Conservation (phyloP, 169 alveolate genomes). For the Cryptosporidium sp. region DNA sequence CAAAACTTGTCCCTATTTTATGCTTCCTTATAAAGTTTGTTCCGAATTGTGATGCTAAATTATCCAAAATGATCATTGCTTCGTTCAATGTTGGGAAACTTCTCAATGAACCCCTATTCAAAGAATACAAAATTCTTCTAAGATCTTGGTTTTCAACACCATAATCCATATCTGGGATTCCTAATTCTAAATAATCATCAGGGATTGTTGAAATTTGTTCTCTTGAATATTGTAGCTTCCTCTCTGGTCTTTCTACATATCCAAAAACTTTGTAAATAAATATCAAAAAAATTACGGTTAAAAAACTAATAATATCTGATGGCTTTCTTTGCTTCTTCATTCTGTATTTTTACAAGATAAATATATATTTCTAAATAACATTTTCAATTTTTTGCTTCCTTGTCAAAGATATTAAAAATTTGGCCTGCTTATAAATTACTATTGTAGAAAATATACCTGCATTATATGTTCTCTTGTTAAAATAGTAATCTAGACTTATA, state of each 20-base stretch:
- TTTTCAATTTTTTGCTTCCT: not conserved
- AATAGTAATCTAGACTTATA: not conserved
- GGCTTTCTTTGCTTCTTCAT: not conserved
- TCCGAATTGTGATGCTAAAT: constrained; percentile 11
- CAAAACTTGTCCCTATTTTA: constrained; percentile 38
- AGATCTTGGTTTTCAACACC: constrained; percentile 17
- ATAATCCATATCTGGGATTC: not conserved
- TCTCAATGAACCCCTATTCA: constrained; percentile 48
- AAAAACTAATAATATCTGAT: not conserved
- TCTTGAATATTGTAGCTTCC: constrained; percentile 8
- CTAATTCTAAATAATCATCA: constrained; percentile 35
- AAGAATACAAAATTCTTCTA: constrained; percentile 10
- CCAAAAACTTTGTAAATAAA: constrained; percentile 7
- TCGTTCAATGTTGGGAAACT: constrained; percentile 42
- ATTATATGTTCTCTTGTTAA: not conserved
- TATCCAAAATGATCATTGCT: constrained; percentile 18
- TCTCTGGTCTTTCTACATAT: constrained; percentile 3
- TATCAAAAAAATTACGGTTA: not conserved
- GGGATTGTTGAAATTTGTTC: constrained; percentile 45
- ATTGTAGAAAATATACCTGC: not conserved
- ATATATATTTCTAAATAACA: not conserved
- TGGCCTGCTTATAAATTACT: not conserved
- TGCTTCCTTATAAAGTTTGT: constrained; percentile 14
- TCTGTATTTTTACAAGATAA: not conserved
- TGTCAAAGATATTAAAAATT: not conserved